These are phyloP conservation scores for Solanum hybrid DNA, from an alignment of 305 asterid species.

Conservation along the genomic window DNA sequence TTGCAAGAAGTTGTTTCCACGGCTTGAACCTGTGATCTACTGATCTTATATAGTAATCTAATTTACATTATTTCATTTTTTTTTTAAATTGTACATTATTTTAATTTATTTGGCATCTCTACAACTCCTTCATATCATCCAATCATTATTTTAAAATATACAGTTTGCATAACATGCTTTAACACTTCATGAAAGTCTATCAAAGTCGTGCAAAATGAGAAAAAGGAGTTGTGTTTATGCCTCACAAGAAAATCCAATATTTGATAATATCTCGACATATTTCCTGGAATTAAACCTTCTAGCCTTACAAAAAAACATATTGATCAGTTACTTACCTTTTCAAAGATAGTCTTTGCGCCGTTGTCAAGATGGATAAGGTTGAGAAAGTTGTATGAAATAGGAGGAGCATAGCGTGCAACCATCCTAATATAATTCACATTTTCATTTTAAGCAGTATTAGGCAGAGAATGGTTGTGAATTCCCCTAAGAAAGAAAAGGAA, in stretches of 20 bases:
- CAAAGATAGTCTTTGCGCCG: constrained; percentile 49
- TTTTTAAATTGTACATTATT: not conserved
- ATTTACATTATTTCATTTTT: not conserved
- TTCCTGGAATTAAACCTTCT: not conserved
- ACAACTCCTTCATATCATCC: not conserved
- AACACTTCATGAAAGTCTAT: not conserved
- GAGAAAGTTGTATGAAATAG: constrained; percentile 75
- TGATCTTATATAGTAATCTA: not conserved
- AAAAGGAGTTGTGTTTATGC: not conserved
- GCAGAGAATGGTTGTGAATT: not conserved
- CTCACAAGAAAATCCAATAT: not conserved
- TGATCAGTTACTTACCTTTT: constrained; percentile 30
- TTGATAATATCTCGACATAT: not conserved
- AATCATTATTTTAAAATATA: not conserved
- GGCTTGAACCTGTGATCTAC: not conserved
- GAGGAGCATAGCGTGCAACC: constrained; percentile 86
- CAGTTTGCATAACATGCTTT: not conserved
- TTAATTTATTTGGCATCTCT: not conserved
- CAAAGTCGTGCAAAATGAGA: not conserved
- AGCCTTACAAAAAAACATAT: not conserved
- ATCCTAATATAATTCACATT: constrained; percentile 29
- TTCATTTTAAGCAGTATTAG: not conserved
- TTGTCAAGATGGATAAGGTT: constrained; percentile 54
- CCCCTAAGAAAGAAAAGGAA: not conserved
- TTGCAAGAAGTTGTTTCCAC: not conserved